Conservation (phyloP, 1,139 yeast species). For the Suhomyces bokatorum region DNA sequence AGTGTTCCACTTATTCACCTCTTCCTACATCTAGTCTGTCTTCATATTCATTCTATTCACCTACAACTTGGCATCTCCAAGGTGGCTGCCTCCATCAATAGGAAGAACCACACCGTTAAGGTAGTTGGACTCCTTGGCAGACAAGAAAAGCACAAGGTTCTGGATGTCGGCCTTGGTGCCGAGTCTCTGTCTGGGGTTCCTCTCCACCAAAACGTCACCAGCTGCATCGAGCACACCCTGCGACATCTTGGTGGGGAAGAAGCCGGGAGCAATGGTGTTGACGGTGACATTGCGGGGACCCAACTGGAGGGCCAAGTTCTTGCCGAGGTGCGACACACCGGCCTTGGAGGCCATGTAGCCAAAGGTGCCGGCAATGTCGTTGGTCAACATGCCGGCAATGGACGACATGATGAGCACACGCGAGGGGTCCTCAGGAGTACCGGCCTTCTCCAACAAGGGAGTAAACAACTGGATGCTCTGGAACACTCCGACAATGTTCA, state of each 20-base stretch:
- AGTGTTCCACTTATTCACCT: too few species aligned
- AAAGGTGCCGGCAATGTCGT: slow-evolving; percentile 56
- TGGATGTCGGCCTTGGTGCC: slow-evolving; percentile 65
- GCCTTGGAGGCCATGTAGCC: slow-evolving; percentile 80
- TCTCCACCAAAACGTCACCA: slow-evolving; percentile 50
- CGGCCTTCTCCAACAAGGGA: slow-evolving; percentile 58
- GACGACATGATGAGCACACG: slow-evolving; percentile 71
- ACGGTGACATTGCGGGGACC: slow-evolving; percentile 70
- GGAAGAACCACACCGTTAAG: slow-evolving; percentile 72
- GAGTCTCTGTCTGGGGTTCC: slow-evolving; percentile 65
- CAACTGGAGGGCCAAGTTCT: slow-evolving; percentile 60
- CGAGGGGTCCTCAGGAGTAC: slow-evolving; percentile 60
- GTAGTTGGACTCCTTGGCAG: slow-evolving; percentile 60
- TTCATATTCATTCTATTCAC: background rate
- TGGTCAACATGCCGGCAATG: slow-evolving; percentile 47
- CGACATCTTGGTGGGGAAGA: slow-evolving; percentile 78
- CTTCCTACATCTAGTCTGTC: too few species aligned
- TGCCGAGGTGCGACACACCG: slow-evolving; percentile 71
- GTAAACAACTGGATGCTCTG: slow-evolving; percentile 62
- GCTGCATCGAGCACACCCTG: slow-evolving; percentile 57
- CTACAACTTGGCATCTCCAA: slow-evolving; percentile 16
- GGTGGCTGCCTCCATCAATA: slow-evolving; percentile 68
- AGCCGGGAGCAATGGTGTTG: slow-evolving; percentile 75
- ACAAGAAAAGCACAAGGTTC: slow-evolving; percentile 58
- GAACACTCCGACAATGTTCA: slow-evolving; percentile 74